Evolutionary conservation across 1,284 basidiomycete genomes (phyloP).

Genomic region (Singerocomus rubriflavus): DNA sequence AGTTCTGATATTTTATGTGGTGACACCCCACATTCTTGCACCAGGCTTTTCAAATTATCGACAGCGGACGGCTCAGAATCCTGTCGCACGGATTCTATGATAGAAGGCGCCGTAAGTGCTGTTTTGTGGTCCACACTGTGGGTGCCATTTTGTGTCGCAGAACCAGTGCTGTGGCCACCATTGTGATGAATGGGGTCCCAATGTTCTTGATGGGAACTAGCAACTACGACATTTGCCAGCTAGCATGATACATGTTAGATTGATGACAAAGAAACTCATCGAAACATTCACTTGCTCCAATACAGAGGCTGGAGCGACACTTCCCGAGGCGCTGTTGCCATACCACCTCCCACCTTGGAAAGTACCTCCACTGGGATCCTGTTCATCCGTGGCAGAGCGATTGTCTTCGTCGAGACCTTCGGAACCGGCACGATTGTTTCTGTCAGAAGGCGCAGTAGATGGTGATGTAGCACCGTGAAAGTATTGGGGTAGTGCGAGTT

Average conservation of each 20-base stretch:
- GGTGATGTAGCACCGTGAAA: constrained; percentile 41
- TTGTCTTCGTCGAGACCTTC: constrained; percentile 54
- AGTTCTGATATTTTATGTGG: constrained; percentile 87
- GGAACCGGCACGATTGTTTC: constrained; percentile 45
- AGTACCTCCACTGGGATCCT: constrained; percentile 68
- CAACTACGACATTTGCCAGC: constrained; percentile 60
- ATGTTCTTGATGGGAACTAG: constrained; percentile 31
- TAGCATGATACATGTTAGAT: constrained; percentile 29
- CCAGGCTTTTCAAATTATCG: constrained; percentile 75
- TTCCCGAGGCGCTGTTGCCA: constrained; percentile 75
- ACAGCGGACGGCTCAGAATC: constrained; percentile 68
- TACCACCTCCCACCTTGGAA: constrained; percentile 83
- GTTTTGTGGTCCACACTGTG: constrained; percentile 27
- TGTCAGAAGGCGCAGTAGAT: constrained; percentile 33
- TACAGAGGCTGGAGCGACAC: constrained; percentile 71
- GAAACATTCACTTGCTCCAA: constrained; percentile 63
- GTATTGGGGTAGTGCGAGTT: constrained; percentile 72
- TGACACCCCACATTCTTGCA: constrained; percentile 87
- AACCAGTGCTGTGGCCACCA: constrained; percentile 1
- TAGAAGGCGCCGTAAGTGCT: constrained; percentile 27
- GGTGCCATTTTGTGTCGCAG: constrained; percentile 25
- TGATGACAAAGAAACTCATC: constrained; percentile 6
- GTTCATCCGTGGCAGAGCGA: constrained; percentile 66
- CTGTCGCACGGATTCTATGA: constrained; percentile 46
- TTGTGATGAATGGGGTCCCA: constrained; percentile 25